Evolutionary conservation across 2,329 filamentous ascomycete genomes (phyloP).

Genomic region (Sclerotinia trifoliorum): DNA sequence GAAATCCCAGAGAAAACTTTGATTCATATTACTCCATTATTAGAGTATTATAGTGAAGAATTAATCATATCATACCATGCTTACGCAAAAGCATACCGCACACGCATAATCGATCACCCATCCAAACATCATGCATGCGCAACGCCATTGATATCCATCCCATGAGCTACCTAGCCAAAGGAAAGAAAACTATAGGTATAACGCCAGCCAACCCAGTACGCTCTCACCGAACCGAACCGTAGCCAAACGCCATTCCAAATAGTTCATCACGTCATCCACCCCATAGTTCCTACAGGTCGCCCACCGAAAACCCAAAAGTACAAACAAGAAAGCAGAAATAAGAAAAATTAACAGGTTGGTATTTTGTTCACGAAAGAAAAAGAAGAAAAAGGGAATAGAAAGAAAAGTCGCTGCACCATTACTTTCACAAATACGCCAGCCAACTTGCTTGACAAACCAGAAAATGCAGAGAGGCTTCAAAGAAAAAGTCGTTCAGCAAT

Average conservation of each 20-base stretch:
- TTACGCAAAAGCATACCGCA: background rate
- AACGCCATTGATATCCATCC: constrained; percentile 7
- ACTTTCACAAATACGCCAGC: constrained; percentile 20
- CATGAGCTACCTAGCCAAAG: constrained; percentile 7
- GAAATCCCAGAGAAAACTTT: background rate
- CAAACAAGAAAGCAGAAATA: constrained; percentile 24
- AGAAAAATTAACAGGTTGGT: constrained; percentile 6
- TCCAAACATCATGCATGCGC: constrained; percentile 17
- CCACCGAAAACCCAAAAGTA: constrained; percentile 17
- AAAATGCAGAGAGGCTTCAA: constrained; percentile 1
- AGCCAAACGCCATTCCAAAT: constrained; percentile 22
- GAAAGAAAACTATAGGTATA: constrained; percentile 19
- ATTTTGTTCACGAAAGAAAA: background rate
- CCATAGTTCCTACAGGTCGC: constrained; percentile 23
- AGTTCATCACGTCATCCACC: constrained; percentile 19
- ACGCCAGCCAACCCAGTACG: constrained; percentile 24
- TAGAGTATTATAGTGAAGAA: constrained; percentile 9
- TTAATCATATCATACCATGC: background rate
- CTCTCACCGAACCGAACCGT: constrained; percentile 22
- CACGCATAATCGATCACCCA: background rate
- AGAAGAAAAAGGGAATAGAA: background rate
- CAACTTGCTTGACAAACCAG: background rate
- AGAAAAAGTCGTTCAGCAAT: constrained; percentile 32
- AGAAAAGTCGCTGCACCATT: constrained; percentile 25
- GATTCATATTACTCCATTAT: background rate